Evolutionary conservation across 208 protist genomes (phyloP).

Genomic region (Trypanosoma lewisi): DNA sequence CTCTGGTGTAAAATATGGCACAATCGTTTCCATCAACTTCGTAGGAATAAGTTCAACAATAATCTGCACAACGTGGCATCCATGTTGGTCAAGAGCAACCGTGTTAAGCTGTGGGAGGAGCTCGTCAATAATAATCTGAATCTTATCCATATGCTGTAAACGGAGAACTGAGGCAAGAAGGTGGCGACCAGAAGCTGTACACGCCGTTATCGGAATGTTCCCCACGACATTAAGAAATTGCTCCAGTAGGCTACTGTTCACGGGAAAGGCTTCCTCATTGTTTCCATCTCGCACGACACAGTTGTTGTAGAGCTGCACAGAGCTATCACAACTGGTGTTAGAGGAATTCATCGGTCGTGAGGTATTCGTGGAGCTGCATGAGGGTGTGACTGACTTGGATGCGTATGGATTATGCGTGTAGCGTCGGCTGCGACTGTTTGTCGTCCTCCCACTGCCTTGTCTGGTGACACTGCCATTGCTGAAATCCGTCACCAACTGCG

Average conservation of each 20-base stretch:
- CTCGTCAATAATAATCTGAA: constrained; percentile 55
- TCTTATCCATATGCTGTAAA: constrained; percentile 56
- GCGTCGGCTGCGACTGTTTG: not conserved
- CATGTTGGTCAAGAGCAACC: constrained; percentile 61
- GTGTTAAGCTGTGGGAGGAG: constrained; percentile 55
- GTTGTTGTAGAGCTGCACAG: constrained; percentile 15
- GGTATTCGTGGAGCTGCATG: constrained; percentile 12
- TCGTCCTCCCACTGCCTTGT: constrained; percentile 16
- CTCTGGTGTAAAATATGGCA: constrained; percentile 37
- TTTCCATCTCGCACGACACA: not conserved
- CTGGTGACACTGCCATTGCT: constrained; percentile 2
- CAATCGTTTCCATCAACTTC: constrained; percentile 42
- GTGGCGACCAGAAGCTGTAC: constrained; percentile 49
- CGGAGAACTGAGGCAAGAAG: constrained; percentile 57
- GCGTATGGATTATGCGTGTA: constrained; percentile 84
- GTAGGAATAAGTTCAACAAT: constrained; percentile 63
- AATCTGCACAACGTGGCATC: constrained; percentile 69
- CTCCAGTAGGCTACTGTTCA: constrained; percentile 23
- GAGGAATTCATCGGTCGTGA: constrained; percentile 20
- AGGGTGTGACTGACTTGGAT: constrained; percentile 20
- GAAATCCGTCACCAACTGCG: not conserved
- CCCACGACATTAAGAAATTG: constrained; percentile 51
- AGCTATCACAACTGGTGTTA: constrained; percentile 32
- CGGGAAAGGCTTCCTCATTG: constrained; percentile 3
- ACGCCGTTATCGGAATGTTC: constrained; percentile 44